Evolutionary conservation across 345 rosid species (phyloP), one percentile per base, ranked within the genome.

Genomic region (Xanthoceras sorbifolium): DNA sequence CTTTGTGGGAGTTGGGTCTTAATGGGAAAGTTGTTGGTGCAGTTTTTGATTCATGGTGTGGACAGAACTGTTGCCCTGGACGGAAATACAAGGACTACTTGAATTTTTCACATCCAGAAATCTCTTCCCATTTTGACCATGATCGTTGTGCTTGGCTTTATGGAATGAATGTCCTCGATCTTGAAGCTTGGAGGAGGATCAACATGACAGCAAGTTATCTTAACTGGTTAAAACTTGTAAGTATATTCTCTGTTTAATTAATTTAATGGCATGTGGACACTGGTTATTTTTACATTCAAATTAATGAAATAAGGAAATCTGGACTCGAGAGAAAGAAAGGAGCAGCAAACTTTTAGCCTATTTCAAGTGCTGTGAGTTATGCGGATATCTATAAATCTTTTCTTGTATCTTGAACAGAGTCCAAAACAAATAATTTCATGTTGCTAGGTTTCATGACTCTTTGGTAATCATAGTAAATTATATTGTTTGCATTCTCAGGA

Each of bases 161-260:
- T 79, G 99, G 99, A 64, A 84, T 95, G 91, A 95, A 95, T 82
- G 74, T 91, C 52, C 82, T 93, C 44, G 96, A 95, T 87, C 97
- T 95, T 77, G 84, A 86, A 65, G 89, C 94, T 6, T 95, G 99
- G 99, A 91, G 98, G 86, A 87, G 76, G 79, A 82, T 77, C 76
- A 86, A 91, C 75, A 87, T 90, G 79, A 91, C 98, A 46, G 69
- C 73, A 72, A 79, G 83, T 79, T 90, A 91, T 85, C 92, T 83
- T 34, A 69, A 85, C 52, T 95, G 95, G 98, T 86, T 93, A 76
- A 89, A 87, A 86, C 80, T 82, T 55, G 98, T 93, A 75, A 83
- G 97, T 83, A 40, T 12, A 29, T 22, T 71, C 75, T 62, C 50
- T 29, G 0, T 57, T 68, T 48, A 52, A 50, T 74, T 25, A 34